Conservation (phyloP, 2,329 filamentous ascomycete genomes). For the Ilyonectria mors-panacis region DNA sequence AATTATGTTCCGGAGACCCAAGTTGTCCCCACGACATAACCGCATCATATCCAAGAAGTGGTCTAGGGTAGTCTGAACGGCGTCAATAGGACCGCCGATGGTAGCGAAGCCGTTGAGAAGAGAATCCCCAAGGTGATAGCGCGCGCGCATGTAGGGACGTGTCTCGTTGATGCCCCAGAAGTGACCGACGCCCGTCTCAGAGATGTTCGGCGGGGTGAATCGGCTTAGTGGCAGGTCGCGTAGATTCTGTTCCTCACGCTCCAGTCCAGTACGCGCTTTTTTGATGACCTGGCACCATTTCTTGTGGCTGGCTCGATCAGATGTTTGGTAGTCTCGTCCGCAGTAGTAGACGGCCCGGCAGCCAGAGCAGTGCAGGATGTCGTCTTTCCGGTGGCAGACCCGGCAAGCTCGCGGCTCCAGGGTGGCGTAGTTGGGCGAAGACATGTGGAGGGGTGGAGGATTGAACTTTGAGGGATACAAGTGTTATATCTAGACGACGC, state of each 20-base stretch:
- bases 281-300: slow-evolving; percentile 56
- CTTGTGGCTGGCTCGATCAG: slow-evolving; percentile 57
- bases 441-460: neutral
- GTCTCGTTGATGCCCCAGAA: slow-evolving; percentile 61
- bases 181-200: slow-evolving; percentile 55
- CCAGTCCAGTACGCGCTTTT: slow-evolving; percentile 47
- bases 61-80: slow-evolving; percentile 54
- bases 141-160: slow-evolving; percentile 60
- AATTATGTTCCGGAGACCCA: slow-evolving; percentile 58
- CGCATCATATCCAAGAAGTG: slow-evolving; percentile 61
- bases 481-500: too few relatives aligned
- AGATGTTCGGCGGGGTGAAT: slow-evolving; percentile 51
- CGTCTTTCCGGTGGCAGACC: slow-evolving; percentile 29
- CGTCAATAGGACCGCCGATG: slow-evolving; percentile 42
- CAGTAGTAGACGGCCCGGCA: slow-evolving; percentile 64
- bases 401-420: slow-evolving; percentile 33
- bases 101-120: slow-evolving; percentile 50
- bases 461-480: neutral
- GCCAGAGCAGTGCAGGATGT: slow-evolving; percentile 53
- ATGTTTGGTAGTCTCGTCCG: slow-evolving; percentile 58
- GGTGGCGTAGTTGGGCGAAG: neutral
- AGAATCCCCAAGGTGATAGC: slow-evolving; percentile 49
- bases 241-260: slow-evolving; percentile 56
- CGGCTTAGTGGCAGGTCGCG: slow-evolving; percentile 49
- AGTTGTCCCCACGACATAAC: slow-evolving; percentile 61